These are phyloP conservation scores for Salvia hispanica DNA, from an alignment of 257 asterid genomes.

Conservation along the genomic window DNA sequence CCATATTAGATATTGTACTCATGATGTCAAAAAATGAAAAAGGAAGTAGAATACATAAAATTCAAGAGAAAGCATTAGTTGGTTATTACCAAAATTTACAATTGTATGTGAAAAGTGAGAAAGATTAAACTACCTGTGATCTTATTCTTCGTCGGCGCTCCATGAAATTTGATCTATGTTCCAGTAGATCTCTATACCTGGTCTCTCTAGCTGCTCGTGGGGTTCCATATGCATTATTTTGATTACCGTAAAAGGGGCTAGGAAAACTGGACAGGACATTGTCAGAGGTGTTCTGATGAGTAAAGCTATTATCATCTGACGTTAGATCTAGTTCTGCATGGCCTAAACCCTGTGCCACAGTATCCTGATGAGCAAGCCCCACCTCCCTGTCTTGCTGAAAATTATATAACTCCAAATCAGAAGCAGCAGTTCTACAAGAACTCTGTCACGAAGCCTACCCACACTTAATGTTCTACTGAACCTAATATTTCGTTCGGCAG, in stretches of 20 bases:
- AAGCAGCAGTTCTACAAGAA: conserved; percentile 64
- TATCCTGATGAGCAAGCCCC: conserved; percentile 44
- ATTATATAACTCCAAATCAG: conserved; percentile 51
- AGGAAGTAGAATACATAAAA: conserved; percentile 13
- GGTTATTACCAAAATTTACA: not conserved
- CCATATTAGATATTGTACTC: not conserved
- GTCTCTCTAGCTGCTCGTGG: conserved; percentile 63
- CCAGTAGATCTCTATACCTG: conserved; percentile 75
- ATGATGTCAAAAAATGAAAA: conserved; percentile 17
- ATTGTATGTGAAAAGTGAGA: conserved; percentile 1
- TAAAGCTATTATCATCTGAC: conserved; percentile 42
- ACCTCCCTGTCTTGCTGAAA: conserved; percentile 55
- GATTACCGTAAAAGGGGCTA: conserved; percentile 47
- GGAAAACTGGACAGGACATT: conserved; percentile 46
- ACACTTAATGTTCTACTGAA: conserved; percentile 95
- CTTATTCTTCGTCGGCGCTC: conserved; percentile 96
- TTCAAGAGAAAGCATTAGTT: conserved; percentile 16
- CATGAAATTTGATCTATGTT: conserved; percentile 79
- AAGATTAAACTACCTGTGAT: conserved; percentile 72
- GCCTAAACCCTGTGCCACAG: conserved; percentile 45
- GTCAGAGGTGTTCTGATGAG: conserved; percentile 43
- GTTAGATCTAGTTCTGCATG: conserved; percentile 46
- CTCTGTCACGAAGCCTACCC: conserved; percentile 95
- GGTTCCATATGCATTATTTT: conserved; percentile 50
- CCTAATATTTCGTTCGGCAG: conserved; percentile 67